Evolutionary conservation across 176 grass and related monocot genomes (phyloP).

Genomic region (Lolium perenne): DNA sequence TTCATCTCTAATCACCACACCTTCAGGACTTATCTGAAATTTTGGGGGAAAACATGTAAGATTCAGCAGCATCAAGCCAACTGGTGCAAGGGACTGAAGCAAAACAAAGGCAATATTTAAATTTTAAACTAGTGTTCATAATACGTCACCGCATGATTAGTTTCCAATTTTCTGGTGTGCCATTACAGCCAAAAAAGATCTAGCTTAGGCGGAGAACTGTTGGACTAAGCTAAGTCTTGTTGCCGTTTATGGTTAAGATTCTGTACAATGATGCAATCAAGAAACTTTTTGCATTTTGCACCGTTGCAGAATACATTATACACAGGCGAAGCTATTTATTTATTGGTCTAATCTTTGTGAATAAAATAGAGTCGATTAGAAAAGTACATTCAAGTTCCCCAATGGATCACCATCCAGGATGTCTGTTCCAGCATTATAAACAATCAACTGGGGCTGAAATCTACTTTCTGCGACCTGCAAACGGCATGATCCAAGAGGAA

Average conservation of each 20-base stretch:
- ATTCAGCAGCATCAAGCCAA: neutral
- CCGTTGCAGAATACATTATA: neutral
- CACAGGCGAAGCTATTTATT: neutral
- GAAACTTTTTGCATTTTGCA: neutral
- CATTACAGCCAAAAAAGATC: neutral
- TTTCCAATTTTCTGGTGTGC: neutral
- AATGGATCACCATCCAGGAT: conserved; percentile 94
- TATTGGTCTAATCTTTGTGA: neutral
- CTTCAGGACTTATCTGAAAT: conserved; percentile 75
- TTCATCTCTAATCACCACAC: conserved; percentile 84
- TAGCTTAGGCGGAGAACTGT: neutral
- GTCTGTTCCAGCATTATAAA: conserved; percentile 97
- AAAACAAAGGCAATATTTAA: neutral
- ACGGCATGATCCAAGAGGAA: conserved; percentile 22
- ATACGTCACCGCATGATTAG: neutral
- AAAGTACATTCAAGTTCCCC: conserved; percentile 78
- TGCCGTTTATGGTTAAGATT: neutral
- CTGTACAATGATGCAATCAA: neutral
- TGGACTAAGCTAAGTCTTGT: neutral
- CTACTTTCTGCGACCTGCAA: conserved; percentile 70
- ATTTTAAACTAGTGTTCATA: neutral
- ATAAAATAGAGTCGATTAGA: neutral
- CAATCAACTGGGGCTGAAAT: conserved; percentile 81
- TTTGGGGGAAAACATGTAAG: neutral
- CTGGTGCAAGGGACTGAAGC: neutral